Evolutionary conservation across 169 alveolate genomes (phyloP), one percentile per base, ranked within the genome.

Genomic region (Plasmodium malariae): DNA sequence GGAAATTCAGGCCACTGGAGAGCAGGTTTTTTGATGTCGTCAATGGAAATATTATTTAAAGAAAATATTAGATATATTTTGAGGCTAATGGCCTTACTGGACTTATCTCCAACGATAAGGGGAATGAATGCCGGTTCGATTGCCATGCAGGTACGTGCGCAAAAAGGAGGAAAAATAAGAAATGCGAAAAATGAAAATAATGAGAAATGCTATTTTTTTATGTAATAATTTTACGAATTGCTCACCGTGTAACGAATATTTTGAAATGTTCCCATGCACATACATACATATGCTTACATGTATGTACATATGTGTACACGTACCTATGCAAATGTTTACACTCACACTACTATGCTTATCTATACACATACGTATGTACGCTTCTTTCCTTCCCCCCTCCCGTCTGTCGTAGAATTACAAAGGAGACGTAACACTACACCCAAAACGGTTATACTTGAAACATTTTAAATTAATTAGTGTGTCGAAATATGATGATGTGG

Each of bases 401-500:
- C n/a, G 19, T 19, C 0, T 54, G 40, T 63, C 28, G n/a, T 90
- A 92, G 94, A 87, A 90, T 9, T 92, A 92, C 93, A 72, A 89
- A 32, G 95, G 95, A 19, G 95, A 92, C 62, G 65, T 92, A 34
- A 92, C 95, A 7, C 71, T 92, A 57, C 94, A 72, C 45, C 95
- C 95, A 32, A 87, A 86, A 17, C 62, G 86, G 5, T 59, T 92
- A 24, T 67, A 78, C 40, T 54, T 83, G 34, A 80, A 67, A 59
- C 92, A 92, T 60, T 67, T 88, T 45, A 70, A 74, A 30, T 69
- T 92, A 24, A 78, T 88, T 67, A 88, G 92, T 55, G 95, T 89
- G 28, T 80, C 94, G 19, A 72, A 76, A 28, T 80, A 67, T 30
- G 87, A 70, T 21, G 95, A 92, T 45, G 92, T 92, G 34, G 60